Evolutionary conservation across 1,284 basidiomycete species (phyloP), one percentile per base, ranked within the genome.

Genomic region (Moesziomyces parantarcticus): DNA sequence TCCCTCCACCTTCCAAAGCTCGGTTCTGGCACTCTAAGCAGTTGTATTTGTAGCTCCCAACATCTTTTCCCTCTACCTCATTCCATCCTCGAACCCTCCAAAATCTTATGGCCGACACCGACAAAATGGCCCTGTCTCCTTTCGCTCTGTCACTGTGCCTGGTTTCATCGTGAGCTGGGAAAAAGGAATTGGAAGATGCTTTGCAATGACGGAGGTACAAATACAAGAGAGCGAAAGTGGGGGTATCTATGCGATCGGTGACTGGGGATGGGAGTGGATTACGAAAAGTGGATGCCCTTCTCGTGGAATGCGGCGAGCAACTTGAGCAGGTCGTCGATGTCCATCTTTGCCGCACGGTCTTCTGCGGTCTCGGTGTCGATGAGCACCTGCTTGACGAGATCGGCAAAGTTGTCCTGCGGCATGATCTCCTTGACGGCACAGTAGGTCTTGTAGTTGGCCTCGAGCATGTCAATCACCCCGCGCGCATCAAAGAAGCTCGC

Each of bases 401-500:
- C 79, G 20, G 69, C 55, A 58, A 83, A 83, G 23, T 56, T 56
- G 29, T 59, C 50, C 16, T 60, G 55, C 32, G 73, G 55, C 58
- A 67, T 66, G 46, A 75, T 67, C 59, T 70, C 72, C 71, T 91
- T 90, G 80, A 92, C 88, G 3, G 93, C 89, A 80, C 92, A 91
- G 92, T 93, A 97, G n/a, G 94, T 97, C 84, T 90, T 90, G 87
- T 92, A 92, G 84, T 98, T 99, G 79, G 89, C 89, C 85, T 97
- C 95, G 68, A 98, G 85, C 91, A 99, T 92, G 77, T 95, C 92
- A 80, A 92, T 88, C 14, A 99, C 94, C 3, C 96, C 96, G 82
- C 92, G 94, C 5, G 95, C 94, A 86, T 90, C 89, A 39, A 81
- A 81, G 83, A 89, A 98, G 76, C 90, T 92, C 10, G 91, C 94